phyloP scores from a whole-genome alignment of 2,329 filamentous ascomycete genomes.

The Beauveria caledonica region DNA sequence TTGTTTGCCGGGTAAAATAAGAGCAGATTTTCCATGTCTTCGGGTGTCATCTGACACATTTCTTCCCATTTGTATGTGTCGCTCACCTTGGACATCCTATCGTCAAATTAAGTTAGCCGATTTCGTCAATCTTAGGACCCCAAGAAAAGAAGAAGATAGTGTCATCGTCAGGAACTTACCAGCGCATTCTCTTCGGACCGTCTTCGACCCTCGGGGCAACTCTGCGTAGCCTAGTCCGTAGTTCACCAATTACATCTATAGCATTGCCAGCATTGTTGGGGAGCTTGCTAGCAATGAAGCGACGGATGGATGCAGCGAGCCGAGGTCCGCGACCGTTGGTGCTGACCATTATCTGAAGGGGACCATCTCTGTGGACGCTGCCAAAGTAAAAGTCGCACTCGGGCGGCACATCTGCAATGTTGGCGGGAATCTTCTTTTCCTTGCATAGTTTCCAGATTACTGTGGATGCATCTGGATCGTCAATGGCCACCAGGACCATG shows the following conservation, averaged over 20 bases:
- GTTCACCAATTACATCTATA: constrained; percentile 71
- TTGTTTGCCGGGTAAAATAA: constrained; percentile 56
- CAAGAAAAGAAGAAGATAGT: not conserved
- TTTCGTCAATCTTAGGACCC: not conserved
- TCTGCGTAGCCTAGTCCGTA: constrained; percentile 71
- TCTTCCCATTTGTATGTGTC: constrained; percentile 80
- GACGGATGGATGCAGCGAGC: constrained; percentile 76
- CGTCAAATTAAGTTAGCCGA: constrained; percentile 1
- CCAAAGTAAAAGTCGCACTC: constrained; percentile 99
- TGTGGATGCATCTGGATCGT: constrained; percentile 85
- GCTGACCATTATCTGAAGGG: constrained; percentile 96
- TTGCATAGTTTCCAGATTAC: constrained; percentile 92
- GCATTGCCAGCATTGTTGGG: constrained; percentile 77
- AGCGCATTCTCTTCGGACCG: constrained; percentile 82
- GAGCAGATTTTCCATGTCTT: constrained; percentile 78
- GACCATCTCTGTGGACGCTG: constrained; percentile 87
- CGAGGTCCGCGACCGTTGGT: constrained; percentile 95
- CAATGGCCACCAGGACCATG: constrained; percentile 90
- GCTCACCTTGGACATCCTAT: constrained; percentile 85
- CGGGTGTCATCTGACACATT: constrained; percentile 70
- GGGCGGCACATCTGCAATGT: constrained; percentile 92
- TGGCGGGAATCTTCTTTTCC: constrained; percentile 72
- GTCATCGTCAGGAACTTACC: constrained; percentile 45
- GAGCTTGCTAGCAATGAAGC: constrained; percentile 68
- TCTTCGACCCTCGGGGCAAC: constrained; percentile 65